Base-by-base conservation (phyloP, 106 monocot genomes). In the Posidonia australis region DNA sequence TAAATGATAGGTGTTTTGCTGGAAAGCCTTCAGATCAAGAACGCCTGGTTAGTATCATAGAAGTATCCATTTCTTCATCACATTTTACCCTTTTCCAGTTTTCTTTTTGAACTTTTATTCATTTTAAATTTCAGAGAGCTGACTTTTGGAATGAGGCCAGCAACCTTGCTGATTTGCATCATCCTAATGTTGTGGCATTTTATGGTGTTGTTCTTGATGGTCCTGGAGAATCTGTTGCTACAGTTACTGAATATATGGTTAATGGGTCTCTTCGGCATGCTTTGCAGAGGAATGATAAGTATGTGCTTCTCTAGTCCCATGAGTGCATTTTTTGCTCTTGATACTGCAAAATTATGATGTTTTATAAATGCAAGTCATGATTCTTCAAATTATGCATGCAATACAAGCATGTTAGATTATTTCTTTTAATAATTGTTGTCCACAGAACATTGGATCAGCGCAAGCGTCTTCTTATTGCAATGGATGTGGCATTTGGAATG, bases 121-220 rank as follows among this genome's bases (percentile, higher is more conserved):
- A 22, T 20, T 24, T 62, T 52, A 5, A 45, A 5, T 16, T 57
- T 19, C 80, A 88, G 88, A 81, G 72, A 54, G 58, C 73, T 74
- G 88, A 88, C 63, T 84, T 84, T 63, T 88, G 88, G 88, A 88
- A 88, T 62, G 88, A 88, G 57, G 88, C 88, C 19, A 69, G 70
- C 65, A 88, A 84, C 31, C 88, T 88, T 72, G 81, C 88, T 69
- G 84, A 79, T 59, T 62, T 88, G 63, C 88, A 88, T 69, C 88
- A 88, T 57, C 88, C 88, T 46, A 88, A 84, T 76, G 81, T 88
- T 54, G 84, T 88, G 61, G 73, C 84, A 20, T 84, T 84, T 54
- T 88, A 88, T 71, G 88, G 88, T 30, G 76, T 88, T 59, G 88
- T 79, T 63, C 49, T 81, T 31, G 88, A 88, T 69, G 88, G 81